These are phyloP conservation scores for Hygrophila difformis DNA, from an alignment of 257 asterid genomes.

Conservation along the genomic window DNA sequence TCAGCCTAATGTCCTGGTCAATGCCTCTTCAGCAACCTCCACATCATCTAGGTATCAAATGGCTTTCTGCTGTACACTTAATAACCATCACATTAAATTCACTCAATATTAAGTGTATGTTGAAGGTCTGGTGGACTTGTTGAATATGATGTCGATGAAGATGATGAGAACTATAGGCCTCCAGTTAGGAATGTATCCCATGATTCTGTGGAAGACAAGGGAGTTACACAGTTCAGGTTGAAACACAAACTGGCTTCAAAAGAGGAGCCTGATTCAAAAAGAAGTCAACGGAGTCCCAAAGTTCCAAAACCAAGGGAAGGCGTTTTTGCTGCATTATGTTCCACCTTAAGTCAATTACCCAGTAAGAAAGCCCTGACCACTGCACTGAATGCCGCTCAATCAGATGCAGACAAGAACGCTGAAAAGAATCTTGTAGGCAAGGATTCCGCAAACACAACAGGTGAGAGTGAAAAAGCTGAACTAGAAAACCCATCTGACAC, in stretches of 20 bases:
- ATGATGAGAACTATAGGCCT: constrained; percentile 85
- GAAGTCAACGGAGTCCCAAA: constrained; percentile 46
- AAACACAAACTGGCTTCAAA: constrained; percentile 59
- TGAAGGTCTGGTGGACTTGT: constrained; percentile 88
- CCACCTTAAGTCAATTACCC: constrained; percentile 52
- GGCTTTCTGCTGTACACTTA: neutral
- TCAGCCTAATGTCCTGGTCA: constrained; percentile 33
- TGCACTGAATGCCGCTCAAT: constrained; percentile 20
- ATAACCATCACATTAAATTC: neutral
- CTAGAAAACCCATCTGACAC: constrained; percentile 22
- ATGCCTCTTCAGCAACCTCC: constrained; percentile 40
- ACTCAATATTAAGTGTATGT: constrained; percentile 12
- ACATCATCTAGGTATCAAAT: neutral
- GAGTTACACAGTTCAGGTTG: constrained; percentile 39
- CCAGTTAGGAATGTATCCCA: constrained; percentile 55
- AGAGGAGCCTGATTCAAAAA: constrained; percentile 65
- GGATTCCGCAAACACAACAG: constrained; percentile 18
- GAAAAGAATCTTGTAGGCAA: constrained; percentile 24
- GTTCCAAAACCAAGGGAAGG: constrained; percentile 59
- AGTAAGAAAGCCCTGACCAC: constrained; percentile 33
- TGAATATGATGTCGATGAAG: constrained; percentile 95
- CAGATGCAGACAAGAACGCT: constrained; percentile 19
- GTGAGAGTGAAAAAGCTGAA: constrained; percentile 20
- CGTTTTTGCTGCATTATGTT: constrained; percentile 69
- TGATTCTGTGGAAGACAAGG: constrained; percentile 48